Percentiles rank a stretch among this genome's conserved stretches.
Evolutionary conservation across 805 yeast genomes (phyloP).

Genomic region (Allodekkera sacchari): DNA sequence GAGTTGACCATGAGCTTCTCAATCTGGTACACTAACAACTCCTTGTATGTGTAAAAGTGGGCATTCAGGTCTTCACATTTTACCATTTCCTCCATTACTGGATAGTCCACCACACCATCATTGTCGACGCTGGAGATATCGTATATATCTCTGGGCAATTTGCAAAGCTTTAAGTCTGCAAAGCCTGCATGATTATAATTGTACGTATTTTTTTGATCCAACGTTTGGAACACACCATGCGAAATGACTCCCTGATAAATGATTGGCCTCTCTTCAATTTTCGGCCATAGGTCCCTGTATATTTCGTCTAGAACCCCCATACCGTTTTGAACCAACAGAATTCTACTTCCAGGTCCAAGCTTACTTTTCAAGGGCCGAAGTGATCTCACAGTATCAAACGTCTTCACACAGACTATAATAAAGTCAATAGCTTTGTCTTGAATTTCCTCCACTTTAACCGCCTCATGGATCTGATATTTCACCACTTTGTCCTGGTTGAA

Average conservation of each 20-base stretch:
- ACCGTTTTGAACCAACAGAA: constrained; percentile 78
- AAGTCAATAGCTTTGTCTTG: constrained; percentile 16
- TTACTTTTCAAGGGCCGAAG: constrained; percentile 42
- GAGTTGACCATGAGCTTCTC: constrained; percentile 74
- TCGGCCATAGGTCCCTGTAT: constrained; percentile 46
- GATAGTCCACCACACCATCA: constrained; percentile 14
- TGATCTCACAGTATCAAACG: constrained; percentile 64
- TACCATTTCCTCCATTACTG: constrained; percentile 15
- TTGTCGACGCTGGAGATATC: constrained; percentile 2
- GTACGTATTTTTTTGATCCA: constrained; percentile 24
- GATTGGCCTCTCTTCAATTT: constrained; percentile 37
- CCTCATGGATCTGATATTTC: constrained; percentile 11
- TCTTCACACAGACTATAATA: constrained; percentile 70
- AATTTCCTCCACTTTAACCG: constrained; percentile 10
- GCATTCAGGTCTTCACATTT: constrained; percentile 23
- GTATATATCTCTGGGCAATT: constrained; percentile 35
- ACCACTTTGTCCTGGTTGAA: constrained; percentile 12
- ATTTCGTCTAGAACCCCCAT: constrained; percentile 61
- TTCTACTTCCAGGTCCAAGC: constrained; percentile 41
- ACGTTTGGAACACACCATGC: constrained; percentile 65
- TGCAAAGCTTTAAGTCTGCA: constrained; percentile 55
- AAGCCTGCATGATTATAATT: constrained; percentile 60
- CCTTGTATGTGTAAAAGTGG: constrained; percentile 29
- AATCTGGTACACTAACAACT: constrained; percentile 48
- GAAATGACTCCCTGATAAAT: constrained; percentile 69